Evolutionary conservation across 352 stramenopile genomes (phyloP).

Genomic region (Pythium periplocum): DNA sequence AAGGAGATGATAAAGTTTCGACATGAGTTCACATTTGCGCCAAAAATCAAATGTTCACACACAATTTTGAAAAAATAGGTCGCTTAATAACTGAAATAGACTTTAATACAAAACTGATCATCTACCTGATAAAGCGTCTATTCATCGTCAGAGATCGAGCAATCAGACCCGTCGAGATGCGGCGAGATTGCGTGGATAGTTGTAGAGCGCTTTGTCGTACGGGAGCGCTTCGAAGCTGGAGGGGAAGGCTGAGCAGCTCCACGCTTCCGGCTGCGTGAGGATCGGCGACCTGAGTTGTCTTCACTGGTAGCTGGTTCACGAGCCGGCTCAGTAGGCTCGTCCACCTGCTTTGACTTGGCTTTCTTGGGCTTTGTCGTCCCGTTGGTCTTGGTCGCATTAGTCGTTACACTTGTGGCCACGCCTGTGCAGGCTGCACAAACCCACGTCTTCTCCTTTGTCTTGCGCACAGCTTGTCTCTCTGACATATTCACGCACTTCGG

Average conservation of each 20-base stretch:
- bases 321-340: background rate
- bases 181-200: background rate
- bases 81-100: no score
- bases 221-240: background rate
- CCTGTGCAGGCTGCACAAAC: slow-evolving; percentile 27
- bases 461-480: slow-evolving; percentile 48
- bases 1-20: no score
- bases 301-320: background rate
- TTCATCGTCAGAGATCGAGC: background rate
- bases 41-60: no score
- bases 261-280: background rate
- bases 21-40: no score
- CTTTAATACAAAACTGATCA: no score
- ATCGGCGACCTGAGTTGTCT: background rate
- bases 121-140: no score
- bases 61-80: no score
- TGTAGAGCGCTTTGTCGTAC: background rate
- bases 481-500: slow-evolving; percentile 81
- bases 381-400: background rate
- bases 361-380: background rate
- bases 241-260: background rate
- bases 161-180: slow-evolving; percentile 1
- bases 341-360: background rate
- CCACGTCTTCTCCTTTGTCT: slow-evolving; percentile 46
- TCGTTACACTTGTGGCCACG: slow-evolving; percentile 7